Base-by-base conservation (phyloP, 208 protist genomes). In the Angomonas deanei region DNA sequence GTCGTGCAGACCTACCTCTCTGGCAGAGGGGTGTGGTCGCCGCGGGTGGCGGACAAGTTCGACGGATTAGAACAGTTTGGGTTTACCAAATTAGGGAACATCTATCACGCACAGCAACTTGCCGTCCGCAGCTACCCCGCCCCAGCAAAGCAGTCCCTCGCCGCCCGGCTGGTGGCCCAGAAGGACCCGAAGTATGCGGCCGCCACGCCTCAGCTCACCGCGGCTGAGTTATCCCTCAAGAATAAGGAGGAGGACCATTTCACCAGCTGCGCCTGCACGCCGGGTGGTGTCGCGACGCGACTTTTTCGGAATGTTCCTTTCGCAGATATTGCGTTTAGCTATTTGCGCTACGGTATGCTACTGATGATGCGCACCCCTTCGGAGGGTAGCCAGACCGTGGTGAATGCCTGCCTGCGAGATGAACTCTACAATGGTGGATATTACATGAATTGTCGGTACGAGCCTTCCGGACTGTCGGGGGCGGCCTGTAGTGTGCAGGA, bases 31-130 rank as follows among this genome's bases (percentile, higher is more conserved):
- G 70, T 89, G 57, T 89, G 83, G 82, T 78, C 80, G 2, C 73
- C 70, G 17, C 72, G 76, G 10, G 78, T 87, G 28, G 74, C 74
- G 2, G 58, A 82, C 59, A 68, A 77, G 67, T 91, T 88, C 68
- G 80, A 93, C 49, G 83, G 75, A 4, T 59, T 89, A 6, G 84
- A 93, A 74, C 87, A 91, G 80, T 91, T 91, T 65, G 87, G 82
- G 21, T 84, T 93, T 61, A 90, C 87, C 47, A 91, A 93, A 71
- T 82, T 91, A 6, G 82, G 82, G n/a, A 88, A 82, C 56, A 91
- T 91, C 38, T 90, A 88, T 32, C 82, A 89, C 70, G 80, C 84
- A 10, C 84, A 91, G 70, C 77, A 91, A 42, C 74, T 91, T 31
- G 88, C 88, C 19, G 28, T 76, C n/a, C 71, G 84, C 28, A 80